A percentile compares a stretch with the other conserved stretches of the same genome.
Evolutionary conservation across 2,329 filamentous ascomycete species (phyloP).

Genomic region (Monosporascus ibericus): DNA sequence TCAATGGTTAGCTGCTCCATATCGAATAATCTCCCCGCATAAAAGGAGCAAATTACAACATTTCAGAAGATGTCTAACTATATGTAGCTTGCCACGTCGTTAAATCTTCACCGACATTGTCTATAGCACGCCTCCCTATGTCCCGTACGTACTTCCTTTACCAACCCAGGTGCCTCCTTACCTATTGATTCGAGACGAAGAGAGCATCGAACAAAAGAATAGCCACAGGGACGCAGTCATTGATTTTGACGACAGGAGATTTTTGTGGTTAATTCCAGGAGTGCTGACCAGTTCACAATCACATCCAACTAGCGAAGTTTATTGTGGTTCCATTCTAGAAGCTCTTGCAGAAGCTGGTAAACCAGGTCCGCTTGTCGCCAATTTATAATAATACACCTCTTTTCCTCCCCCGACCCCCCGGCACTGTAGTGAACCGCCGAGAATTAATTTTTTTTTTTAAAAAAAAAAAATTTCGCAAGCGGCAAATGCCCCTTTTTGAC

Average conservation of each 20-base stretch:
- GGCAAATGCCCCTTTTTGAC: background rate
- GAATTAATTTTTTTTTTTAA: no score
- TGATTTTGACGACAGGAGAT: no score
- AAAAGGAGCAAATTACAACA: conserved; percentile 17
- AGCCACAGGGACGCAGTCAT: no score
- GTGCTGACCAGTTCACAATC: no score
- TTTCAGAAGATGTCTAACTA: conserved; percentile 4
- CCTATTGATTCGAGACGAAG: no score
- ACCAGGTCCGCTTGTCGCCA: background rate
- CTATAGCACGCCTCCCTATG: no score
- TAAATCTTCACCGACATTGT: background rate
- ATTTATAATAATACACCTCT: background rate
- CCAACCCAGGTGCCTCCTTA: no score
- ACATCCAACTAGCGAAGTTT: no score
- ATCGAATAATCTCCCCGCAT: conserved; percentile 8
- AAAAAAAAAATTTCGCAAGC: background rate
- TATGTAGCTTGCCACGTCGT: background rate
- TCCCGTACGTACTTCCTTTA: no score
- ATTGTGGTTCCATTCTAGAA: background rate
- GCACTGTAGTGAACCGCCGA: no score
- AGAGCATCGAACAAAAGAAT: no score
- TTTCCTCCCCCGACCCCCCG: background rate
- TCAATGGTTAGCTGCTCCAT: background rate
- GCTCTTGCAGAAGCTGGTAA: background rate
- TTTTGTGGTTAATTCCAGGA: no score